Conservation (phyloP, 495 filamentous ascomycete species). For the Cetradonia linearis region DNA sequence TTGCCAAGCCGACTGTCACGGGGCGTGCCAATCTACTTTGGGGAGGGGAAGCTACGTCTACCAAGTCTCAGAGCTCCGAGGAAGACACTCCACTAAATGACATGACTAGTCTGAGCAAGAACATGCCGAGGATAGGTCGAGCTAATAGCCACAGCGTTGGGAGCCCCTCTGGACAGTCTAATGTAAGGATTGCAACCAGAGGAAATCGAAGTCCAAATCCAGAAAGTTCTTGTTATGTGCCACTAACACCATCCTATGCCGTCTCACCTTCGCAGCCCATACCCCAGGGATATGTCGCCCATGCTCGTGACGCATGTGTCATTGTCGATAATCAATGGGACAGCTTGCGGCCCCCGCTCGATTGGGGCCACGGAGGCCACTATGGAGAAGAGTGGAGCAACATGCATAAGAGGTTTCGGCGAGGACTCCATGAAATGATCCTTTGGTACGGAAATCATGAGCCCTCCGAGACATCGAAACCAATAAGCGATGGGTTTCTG, state of each 20-base stretch:
- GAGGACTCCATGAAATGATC: conserved; percentile 64
- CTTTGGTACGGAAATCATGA: conserved; percentile 66
- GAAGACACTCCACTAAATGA: conserved; percentile 23
- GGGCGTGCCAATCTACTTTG: conserved; percentile 48
- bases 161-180: background rate
- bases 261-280: conserved; percentile 71
- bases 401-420: conserved; percentile 84
- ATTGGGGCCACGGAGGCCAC: conserved; percentile 79
- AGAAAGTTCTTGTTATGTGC: conserved; percentile 44
- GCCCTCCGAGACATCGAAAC: conserved; percentile 31
- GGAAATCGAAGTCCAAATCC: conserved; percentile 8
- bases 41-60: conserved; percentile 34
- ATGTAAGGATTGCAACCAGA: conserved; percentile 5
- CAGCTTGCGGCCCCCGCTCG: conserved; percentile 61
- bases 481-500: conserved; percentile 27
- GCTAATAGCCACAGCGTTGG: conserved; percentile 34
- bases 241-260: conserved; percentile 74
- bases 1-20: conserved; percentile 24
- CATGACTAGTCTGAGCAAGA: conserved; percentile 21
- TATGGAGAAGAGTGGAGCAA: conserved; percentile 89
- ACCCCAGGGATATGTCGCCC: conserved; percentile 75
- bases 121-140: conserved; percentile 34
- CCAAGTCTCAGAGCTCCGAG: conserved; percentile 27
- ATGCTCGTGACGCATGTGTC: conserved; percentile 83
- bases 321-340: conserved; percentile 92